A percentile compares a stretch with the other conserved stretches of the same genome.
Conservation (phyloP, 805 yeast species). For the Kodamaea jinghongensis region DNA sequence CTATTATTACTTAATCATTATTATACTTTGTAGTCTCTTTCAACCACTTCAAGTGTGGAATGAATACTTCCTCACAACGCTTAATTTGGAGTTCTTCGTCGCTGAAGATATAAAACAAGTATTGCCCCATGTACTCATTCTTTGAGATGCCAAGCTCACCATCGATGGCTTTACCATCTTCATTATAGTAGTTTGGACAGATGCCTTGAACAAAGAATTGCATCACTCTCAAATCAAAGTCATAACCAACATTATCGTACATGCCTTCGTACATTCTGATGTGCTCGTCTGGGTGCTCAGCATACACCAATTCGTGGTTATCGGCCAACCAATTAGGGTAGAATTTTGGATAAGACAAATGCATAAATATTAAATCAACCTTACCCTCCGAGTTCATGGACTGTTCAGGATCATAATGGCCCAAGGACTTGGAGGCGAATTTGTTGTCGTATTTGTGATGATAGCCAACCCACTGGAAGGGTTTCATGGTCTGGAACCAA, state of each 20-base stretch:
- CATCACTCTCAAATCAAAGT: slow-evolving; percentile 40
- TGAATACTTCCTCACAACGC: slow-evolving; percentile 35
- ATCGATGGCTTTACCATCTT: slow-evolving; percentile 26
- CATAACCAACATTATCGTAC: slow-evolving; percentile 39
- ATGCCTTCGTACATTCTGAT: slow-evolving; percentile 39
- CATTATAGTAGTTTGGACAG: slow-evolving; percentile 34
- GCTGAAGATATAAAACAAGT: slow-evolving; percentile 23
- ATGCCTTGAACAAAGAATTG: slow-evolving; percentile 39
- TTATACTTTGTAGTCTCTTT: slow-evolving; percentile 33
- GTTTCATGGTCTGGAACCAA: slow-evolving; percentile 54
- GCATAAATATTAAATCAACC: slow-evolving; percentile 46
- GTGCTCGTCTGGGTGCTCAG: slow-evolving; percentile 25
- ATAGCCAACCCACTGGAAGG: slow-evolving; percentile 37
- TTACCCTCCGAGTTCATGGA: slow-evolving; percentile 14
- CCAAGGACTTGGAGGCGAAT: slow-evolving; percentile 28
- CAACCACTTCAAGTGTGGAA: slow-evolving; percentile 44
- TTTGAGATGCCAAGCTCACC: slow-evolving; percentile 16
- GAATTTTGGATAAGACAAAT: slow-evolving; percentile 57
- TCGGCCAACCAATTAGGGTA: slow-evolving; percentile 30
- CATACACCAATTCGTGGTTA: slow-evolving; percentile 36
- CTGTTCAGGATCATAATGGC: slow-evolving; percentile 39
- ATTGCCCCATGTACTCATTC: slow-evolving; percentile 34
- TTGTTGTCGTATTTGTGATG: slow-evolving; percentile 24
- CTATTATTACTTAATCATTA: too few relatives aligned
- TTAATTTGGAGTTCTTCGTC: slow-evolving; percentile 23